Base-by-base conservation (phyloP, 192 early-diverging fungal species). In the Backusella morwellensis region DNA sequence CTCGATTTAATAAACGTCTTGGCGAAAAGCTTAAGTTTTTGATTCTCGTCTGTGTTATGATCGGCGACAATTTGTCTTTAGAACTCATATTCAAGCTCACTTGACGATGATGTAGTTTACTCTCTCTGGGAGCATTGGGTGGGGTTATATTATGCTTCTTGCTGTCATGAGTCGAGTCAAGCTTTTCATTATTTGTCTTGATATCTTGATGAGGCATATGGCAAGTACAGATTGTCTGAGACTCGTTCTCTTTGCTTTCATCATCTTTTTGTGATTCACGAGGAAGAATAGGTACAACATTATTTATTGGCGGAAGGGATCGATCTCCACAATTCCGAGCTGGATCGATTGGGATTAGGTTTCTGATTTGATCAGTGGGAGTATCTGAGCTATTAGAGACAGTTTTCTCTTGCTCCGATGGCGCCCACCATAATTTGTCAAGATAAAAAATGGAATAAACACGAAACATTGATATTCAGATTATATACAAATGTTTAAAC, bases 1-100 rank as follows among this genome's bases (percentile, higher is more conserved):
- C 68, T 40, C 68, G 68, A 70, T 41, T 35, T 70, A 70, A 70
- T 70, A 70, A 41, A 70, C 68, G 68, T 21, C 38, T 70, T 21
- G 68, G 68, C 38, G 68, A 70, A 40, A 70, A 70, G 8, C 23
- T 70, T 14, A 40, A 40, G 4, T 35, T 11, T 21, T 35, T 70
- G 35, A 21, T 14, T 26, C 35, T 35, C n/a, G 36, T 29, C 23
- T 63, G 23, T 63, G 56, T 63, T 63, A 63, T 29, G 23, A n/a
- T 63, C 23, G 56, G 56, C 56, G 56, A 63, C 56, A 14, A 63
- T 63, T 14, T 63, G 56, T 63, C 56, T 63, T 63, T 63, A 63
- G 56, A 63, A 63, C 56, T 29, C 56, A 63, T 29, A 29, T 63
- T 63, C 23, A 63, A 63, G 56, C 56, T 63, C 56, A 63, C 12